phyloP scores from a whole-genome alignment of 2,329 filamentous ascomycete species.

The Ilyonectria mors-panacis region DNA sequence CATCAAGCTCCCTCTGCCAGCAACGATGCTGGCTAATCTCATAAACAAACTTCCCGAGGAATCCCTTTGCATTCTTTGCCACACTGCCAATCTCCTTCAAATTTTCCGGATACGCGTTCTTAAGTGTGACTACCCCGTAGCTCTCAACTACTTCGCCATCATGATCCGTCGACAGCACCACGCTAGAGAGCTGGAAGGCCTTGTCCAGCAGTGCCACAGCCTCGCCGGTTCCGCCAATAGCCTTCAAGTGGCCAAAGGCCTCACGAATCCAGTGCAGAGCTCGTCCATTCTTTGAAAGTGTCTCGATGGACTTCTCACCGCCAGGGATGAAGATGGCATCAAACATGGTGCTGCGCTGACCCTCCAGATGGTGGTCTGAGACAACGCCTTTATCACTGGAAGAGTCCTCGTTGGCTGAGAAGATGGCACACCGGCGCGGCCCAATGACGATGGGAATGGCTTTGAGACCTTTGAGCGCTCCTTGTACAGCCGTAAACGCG shows the following conservation, averaged over 20 bases:
- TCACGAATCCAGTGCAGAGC: slow-evolving; percentile 84
- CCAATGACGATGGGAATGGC: slow-evolving; percentile 83
- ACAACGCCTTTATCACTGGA: slow-evolving; percentile 67
- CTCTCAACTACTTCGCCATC: slow-evolving; percentile 70
- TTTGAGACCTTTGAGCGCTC: slow-evolving; percentile 71
- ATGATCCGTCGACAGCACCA: slow-evolving; percentile 56
- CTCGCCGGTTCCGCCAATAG: slow-evolving; percentile 83
- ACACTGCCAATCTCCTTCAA: slow-evolving; percentile 75
- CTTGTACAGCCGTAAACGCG: slow-evolving; percentile 76
- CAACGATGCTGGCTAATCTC: slow-evolving; percentile 81
- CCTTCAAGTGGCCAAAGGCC: slow-evolving; percentile 86
- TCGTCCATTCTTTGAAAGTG: slow-evolving; percentile 78
- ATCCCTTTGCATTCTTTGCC: slow-evolving; percentile 76
- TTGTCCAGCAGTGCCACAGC: slow-evolving; percentile 73
- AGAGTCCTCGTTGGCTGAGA: slow-evolving; percentile 71
- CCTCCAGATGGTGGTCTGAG: slow-evolving; percentile 85
- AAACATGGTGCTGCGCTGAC: slow-evolving; percentile 85
- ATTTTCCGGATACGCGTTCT: slow-evolving; percentile 65
- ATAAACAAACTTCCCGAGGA: slow-evolving; percentile 79
- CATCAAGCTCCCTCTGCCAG: slow-evolving; percentile 81
- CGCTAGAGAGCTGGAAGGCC: slow-evolving; percentile 60
- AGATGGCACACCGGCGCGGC: slow-evolving; percentile 76
- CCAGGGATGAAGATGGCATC: slow-evolving; percentile 85
- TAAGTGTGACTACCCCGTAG: slow-evolving; percentile 84
- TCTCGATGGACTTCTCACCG: slow-evolving; percentile 73